Base-by-base conservation (phyloP, 768 basidiomycete genomes). In the Lentinula aciculospora region DNA sequence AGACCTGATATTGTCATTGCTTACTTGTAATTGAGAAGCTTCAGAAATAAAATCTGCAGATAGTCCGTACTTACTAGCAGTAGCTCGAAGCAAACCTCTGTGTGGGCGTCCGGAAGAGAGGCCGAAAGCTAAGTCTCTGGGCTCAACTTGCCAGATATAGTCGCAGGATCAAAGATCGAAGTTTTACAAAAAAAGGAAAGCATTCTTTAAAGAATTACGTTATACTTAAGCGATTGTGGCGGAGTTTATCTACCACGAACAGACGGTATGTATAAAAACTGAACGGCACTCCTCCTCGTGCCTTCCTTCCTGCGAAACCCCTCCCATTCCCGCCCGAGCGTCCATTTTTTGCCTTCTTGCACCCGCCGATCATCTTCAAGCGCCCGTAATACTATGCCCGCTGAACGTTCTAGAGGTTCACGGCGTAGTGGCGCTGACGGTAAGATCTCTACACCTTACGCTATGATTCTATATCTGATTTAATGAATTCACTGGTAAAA, bases 331-430 rank as follows among this genome's bases (percentile, higher is more conserved):
- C 51, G 42, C 37, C 44, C 40, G 36, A 42, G 23, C 32, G 57
- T 42, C 47, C 48, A 34, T 58, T 34, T 31, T 34, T 50, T 49
- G 25, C 57, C 56, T 34, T 17, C 45, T 36, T 25, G 25, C 40
- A n/a, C 55, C 55, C 55, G 55, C 27, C 29, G 55, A 56, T 36
- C 31, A 21, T 42, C 15, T 17, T 37, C 46, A 36, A 29, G 48
- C 50, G 36, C 49, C 58, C 29, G 37, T 53, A 31, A 21, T 31
- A 29, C 28, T 45, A 82, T 82, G 81, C 81, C 80, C 63, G 72
- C 75, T 62, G 74, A 76, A 58, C 72, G 80, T 69, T 72, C 76
- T 57, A 73, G 68, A 69, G 65, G 64, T 53, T 68, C 71, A 29
- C 76, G 72, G 64, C 71, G 68, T 61, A 66, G 67, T 48, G 64